phyloP scores from a whole-genome alignment of 371 early-diverging fungal genomes.

The Blakeslea trispora region DNA sequence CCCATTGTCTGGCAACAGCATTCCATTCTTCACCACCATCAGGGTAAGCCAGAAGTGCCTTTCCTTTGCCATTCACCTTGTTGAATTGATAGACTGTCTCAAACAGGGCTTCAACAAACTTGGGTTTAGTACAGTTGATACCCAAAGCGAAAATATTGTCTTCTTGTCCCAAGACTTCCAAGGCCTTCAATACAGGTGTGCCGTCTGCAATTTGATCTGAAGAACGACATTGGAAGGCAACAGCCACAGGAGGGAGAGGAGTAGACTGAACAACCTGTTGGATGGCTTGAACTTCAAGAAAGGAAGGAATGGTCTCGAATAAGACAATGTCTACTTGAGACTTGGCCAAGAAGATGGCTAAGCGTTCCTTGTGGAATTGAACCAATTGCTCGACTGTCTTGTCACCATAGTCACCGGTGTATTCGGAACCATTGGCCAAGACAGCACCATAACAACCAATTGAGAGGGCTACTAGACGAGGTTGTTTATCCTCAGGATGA shows the following conservation, averaged over 20 bases:
- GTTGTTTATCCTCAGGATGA: constrained; percentile 16
- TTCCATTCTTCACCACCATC: constrained; percentile 53
- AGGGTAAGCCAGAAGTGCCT: constrained; percentile 43
- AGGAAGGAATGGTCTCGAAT: constrained; percentile 66
- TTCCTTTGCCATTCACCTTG: constrained; percentile 1
- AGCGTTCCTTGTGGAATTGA: constrained; percentile 46
- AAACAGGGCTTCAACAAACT: constrained; percentile 27
- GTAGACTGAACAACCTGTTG: constrained; percentile 19
- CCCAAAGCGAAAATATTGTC: constrained; percentile 47
- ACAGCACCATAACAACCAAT: constrained; percentile 64
- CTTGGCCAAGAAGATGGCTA: constrained; percentile 34
- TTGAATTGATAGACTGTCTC: constrained; percentile 5
- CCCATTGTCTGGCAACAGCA: constrained; percentile 35
- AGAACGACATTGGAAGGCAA: constrained; percentile 48
- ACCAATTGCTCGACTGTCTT: constrained; percentile 33
- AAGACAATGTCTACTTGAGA: constrained; percentile 51
- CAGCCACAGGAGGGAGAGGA: constrained; percentile 32
- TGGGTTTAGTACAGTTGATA: constrained; percentile 60
- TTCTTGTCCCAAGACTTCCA: constrained; percentile 22
- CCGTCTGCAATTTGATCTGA: constrained; percentile 46
- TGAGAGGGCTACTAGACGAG: constrained; percentile 48
- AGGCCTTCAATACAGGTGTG: constrained; percentile 25
- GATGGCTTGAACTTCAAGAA: constrained; percentile 52
- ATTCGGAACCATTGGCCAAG: constrained; percentile 63
- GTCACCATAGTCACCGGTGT: constrained; percentile 56